Base-by-base conservation (phyloP, 768 basidiomycete species). In the Leucocoprinus birnbaumii region DNA sequence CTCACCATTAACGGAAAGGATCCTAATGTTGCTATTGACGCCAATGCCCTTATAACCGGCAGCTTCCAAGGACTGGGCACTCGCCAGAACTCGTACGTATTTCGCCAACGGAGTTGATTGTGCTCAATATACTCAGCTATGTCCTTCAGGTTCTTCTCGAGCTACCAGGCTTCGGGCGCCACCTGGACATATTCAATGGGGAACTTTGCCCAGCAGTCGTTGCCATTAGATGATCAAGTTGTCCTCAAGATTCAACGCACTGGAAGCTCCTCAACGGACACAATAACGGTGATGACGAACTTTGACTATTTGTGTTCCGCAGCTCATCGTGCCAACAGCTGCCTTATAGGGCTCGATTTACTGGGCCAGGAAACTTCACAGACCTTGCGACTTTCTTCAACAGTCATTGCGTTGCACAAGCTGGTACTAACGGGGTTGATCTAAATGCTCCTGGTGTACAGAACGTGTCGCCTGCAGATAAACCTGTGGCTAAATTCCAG, bases 271-370 rank as follows among this genome's bases (percentile, higher is more conserved):
- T 38, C 56, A 2, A 68, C 71, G 22, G 80, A 82, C 31, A 76
- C 70, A 3, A 62, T 84, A 54, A 70, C 69, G 2, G 83, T 82
- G 55, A 54, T 2, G 21, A 14, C 10, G 35, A 21, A 19, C 27
- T 11, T 19, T 40, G 3, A 9, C n/a, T 18, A 16, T 13, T 21
- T 6, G n/a, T 26, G 10, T 31, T 14, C 24, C 9, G 19, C 5
- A 40, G 24, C 51, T 56, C 21, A 53, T 11, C 19, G n/a, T 21
- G 9, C 21, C 19, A 18, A 11, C 47, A 84, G 82, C 59, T 85
- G 44, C 83, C 85, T 3, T 85, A 84, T 62, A 77, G 80, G 37
- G 80, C 82, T 6, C 77, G 80, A 41, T 69, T 85, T 52, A 73
- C 74, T 10, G 62, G 66, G 2, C 66, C 78, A 10, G 67, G 66